A percentile compares a stretch with the other conserved stretches of the same genome.
These are phyloP conservation scores for Triadica sebifera DNA, from an alignment of 345 rosid species.

Conservation along the genomic window DNA sequence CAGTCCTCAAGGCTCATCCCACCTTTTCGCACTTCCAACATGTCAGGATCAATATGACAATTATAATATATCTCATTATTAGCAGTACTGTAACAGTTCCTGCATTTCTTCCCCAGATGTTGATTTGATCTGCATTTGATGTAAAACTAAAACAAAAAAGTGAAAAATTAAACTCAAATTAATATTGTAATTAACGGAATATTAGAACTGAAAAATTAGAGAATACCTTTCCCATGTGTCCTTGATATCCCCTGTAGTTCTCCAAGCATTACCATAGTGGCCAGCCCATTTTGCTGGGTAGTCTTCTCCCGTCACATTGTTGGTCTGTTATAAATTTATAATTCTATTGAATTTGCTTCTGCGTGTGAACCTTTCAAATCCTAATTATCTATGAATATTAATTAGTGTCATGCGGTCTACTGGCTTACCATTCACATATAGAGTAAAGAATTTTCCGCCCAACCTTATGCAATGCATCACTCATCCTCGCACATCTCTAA, in stretches of 20 bases:
- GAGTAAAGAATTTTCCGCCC: conserved; percentile 32
- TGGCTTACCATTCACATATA: conserved; percentile 29
- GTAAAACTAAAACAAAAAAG: conserved; percentile 9
- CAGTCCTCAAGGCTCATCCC: conserved; percentile 28
- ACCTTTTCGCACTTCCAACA: conserved; percentile 34
- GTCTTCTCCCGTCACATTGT: conserved; percentile 17
- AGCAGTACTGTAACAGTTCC: conserved; percentile 11
- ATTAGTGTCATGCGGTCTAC: background rate
- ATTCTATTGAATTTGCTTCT: too few species aligned
- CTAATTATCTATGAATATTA: background rate
- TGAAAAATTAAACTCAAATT: background rate
- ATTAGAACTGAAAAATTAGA: too few species aligned
- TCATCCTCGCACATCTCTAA: conserved; percentile 27
- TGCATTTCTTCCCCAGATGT: conserved; percentile 28
- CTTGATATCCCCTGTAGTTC: conserved; percentile 31
- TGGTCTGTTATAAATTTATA: background rate
- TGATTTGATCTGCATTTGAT: conserved; percentile 24
- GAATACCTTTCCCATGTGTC: conserved; percentile 23
- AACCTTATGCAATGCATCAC: conserved; percentile 23
- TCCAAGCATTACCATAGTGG: conserved; percentile 25
- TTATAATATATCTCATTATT: background rate
- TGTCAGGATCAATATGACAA: conserved; percentile 29
- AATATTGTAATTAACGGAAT: background rate
- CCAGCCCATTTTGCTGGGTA: conserved; percentile 30
- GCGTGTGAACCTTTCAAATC: too few species aligned